Evolutionary conservation across 108 stramenopile genomes (phyloP).

Genomic region (Nitzschia sp.): DNA sequence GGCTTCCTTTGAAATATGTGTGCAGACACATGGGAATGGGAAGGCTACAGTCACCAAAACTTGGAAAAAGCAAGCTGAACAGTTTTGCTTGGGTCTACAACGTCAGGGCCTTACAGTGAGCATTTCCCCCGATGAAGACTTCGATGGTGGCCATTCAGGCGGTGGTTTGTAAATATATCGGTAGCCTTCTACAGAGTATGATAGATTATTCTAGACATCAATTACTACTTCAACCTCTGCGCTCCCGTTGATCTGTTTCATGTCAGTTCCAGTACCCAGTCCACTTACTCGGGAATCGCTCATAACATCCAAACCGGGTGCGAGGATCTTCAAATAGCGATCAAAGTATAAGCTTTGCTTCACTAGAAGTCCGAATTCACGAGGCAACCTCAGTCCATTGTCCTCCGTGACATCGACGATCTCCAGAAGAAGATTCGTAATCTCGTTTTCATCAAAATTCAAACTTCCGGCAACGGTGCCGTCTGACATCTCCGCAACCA

Average conservation of each 20-base stretch:
- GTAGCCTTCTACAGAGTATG: no score
- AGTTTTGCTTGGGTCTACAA: slow-evolving; percentile 86
- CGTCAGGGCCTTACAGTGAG: slow-evolving; percentile 91
- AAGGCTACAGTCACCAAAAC: slow-evolving; percentile 89
- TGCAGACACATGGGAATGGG: slow-evolving; percentile 90
- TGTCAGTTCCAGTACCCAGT: slow-evolving; percentile 7
- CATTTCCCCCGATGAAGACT: slow-evolving; percentile 89
- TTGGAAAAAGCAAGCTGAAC: slow-evolving; percentile 92
- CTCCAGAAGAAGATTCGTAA: slow-evolving; percentile 85
- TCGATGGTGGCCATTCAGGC: slow-evolving; percentile 75
- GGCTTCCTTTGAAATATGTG: slow-evolving; percentile 90
- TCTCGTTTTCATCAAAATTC: slow-evolving; percentile 83
- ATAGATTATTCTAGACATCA: slow-evolving; percentile 32
- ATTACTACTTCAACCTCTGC: slow-evolving; percentile 27
- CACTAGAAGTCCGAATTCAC: slow-evolving; percentile 95
- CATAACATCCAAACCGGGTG: slow-evolving; percentile 88
- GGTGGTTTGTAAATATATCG: slow-evolving; percentile 44
- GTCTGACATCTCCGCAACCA: slow-evolving; percentile 56
- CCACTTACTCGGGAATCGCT: slow-evolving; percentile 53
- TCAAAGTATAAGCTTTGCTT: slow-evolving; percentile 98
- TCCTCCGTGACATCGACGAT: slow-evolving; percentile 91
- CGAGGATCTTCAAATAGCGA: slow-evolving; percentile 92
- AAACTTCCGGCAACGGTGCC: slow-evolving; percentile 50
- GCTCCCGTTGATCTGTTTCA: slow-evolving; percentile 4
- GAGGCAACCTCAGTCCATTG: slow-evolving; percentile 92